phyloP scores from a whole-genome alignment of 108 stramenopile species.

The Epipyxis sp. region DNA sequence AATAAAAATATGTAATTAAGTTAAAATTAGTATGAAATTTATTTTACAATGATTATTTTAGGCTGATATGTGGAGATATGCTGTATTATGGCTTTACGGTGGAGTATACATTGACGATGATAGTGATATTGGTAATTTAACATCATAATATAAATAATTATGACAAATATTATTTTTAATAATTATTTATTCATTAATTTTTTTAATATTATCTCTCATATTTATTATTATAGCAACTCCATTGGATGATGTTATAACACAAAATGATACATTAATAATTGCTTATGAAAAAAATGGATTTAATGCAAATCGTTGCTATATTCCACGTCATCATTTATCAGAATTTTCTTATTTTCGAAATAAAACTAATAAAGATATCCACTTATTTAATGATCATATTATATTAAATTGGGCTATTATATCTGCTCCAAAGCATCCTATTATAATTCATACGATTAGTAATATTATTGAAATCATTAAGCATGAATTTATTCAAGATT shows the following conservation, averaged over 20 bases:
- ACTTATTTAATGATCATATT: constrained; percentile 14
- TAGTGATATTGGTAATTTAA: constrained; percentile 5
- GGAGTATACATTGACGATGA: constrained; percentile 20
- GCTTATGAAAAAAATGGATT: constrained; percentile 21
- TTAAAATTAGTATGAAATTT: no score
- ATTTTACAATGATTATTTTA: no score
- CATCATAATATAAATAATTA: no score
- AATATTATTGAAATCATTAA: constrained; percentile 7
- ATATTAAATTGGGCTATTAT: constrained; percentile 14
- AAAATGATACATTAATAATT: not conserved
- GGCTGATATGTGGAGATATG: constrained; percentile 21
- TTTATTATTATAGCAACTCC: not conserved
- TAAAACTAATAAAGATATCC: not conserved
- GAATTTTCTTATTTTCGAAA: not conserved
- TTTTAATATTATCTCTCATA: no score
- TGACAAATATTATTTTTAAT: no score
- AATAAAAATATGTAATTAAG: no score
- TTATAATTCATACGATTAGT: not conserved
- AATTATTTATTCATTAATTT: no score
- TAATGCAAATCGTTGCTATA: constrained; percentile 13
- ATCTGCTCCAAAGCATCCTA: not conserved
- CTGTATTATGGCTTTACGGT: constrained; percentile 5
- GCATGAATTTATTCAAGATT: constrained; percentile 17
- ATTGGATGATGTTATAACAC: not conserved
- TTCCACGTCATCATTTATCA: constrained; percentile 5